These are phyloP conservation scores for Metschnikowia lunata DNA, from an alignment of 805 yeast species.

Conservation along the genomic window DNA sequence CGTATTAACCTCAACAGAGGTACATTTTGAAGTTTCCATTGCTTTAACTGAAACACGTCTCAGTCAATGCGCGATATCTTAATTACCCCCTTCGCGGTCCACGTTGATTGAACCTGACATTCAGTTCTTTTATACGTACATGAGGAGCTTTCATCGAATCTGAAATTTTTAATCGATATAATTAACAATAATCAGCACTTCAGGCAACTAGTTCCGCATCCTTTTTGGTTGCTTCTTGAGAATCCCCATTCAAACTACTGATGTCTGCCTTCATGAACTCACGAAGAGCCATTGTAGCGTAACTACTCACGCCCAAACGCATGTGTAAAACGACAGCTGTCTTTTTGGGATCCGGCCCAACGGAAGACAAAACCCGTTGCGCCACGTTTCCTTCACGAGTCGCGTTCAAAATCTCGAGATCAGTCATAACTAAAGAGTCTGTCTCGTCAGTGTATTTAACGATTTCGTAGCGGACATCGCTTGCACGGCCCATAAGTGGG, in stretches of 20 bases:
- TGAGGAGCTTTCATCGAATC: background rate
- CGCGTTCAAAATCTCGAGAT: conserved; percentile 45
- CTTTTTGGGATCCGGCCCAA: conserved; percentile 31
- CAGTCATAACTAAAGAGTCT: conserved; percentile 76
- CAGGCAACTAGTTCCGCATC: too few relatives aligned
- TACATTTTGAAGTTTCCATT: too few relatives aligned
- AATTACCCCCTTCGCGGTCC: too few relatives aligned
- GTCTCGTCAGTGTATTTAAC: conserved; percentile 59
- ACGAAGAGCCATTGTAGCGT: conserved; percentile 96
- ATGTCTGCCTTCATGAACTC: conserved; percentile 75
- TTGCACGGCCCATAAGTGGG: conserved; percentile 62
- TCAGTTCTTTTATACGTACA: background rate
- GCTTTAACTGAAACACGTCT: too few relatives aligned
- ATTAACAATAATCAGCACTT: background rate
- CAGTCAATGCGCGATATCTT: too few relatives aligned
- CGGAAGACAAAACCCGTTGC: conserved; percentile 20
- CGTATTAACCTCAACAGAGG: too few relatives aligned
- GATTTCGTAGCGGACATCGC: conserved; percentile 54
- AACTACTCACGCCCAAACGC: conserved; percentile 79
- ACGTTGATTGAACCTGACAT: too few relatives aligned
- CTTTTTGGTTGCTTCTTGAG: too few relatives aligned
- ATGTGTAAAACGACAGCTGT: conserved; percentile 72
- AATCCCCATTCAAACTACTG: background rate
- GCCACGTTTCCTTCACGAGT: conserved; percentile 21
- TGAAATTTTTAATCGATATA: too few relatives aligned